Percentiles rank a stretch among this genome's conserved stretches.
phyloP scores from a whole-genome alignment of 2,329 filamentous ascomycete genomes.

The Mycosphaerella arachidis region DNA sequence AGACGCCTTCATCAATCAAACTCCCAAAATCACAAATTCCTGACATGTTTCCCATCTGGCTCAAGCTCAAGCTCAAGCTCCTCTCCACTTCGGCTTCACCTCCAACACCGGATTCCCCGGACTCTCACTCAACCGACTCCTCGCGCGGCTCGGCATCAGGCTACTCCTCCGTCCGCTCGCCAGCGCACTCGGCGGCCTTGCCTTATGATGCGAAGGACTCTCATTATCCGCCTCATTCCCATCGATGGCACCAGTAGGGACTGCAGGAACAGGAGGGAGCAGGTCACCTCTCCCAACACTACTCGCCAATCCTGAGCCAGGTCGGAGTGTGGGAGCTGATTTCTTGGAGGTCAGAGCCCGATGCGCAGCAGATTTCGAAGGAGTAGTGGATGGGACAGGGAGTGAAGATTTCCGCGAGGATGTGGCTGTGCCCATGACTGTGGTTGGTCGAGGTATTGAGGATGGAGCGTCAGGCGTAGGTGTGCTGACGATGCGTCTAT shows the following conservation, averaged over 20 bases:
- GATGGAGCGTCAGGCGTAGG: slow-evolving; percentile 11
- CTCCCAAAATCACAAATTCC: too few species aligned
- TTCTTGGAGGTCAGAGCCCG: slow-evolving; percentile 12
- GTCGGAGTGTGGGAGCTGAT: slow-evolving; percentile 19
- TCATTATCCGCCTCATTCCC: slow-evolving; percentile 31
- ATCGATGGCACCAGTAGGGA: slow-evolving; percentile 13
- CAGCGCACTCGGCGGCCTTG: slow-evolving; percentile 17
- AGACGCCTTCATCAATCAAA: too few species aligned
- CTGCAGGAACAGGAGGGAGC: slow-evolving; percentile 13
- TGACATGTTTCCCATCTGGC: too few species aligned
- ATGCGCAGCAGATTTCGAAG: slow-evolving; percentile 5
- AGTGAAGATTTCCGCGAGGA: slow-evolving; percentile 22
- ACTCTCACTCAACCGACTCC: slow-evolving; percentile 15
- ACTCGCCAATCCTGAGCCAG: slow-evolving; percentile 12
- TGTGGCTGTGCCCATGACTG: slow-evolving; percentile 7
- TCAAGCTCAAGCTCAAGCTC: background rate
- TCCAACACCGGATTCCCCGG: slow-evolving; percentile 1
- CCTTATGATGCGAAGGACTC: slow-evolving; percentile 19
- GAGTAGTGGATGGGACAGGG: slow-evolving; percentile 17
- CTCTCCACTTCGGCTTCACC: slow-evolving; percentile 23
- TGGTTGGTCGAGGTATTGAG: slow-evolving; percentile 19
- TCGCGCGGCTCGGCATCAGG: slow-evolving; percentile 16
- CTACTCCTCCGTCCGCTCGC: slow-evolving; percentile 21
- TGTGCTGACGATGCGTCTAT: slow-evolving; percentile 10
- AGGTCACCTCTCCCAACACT: slow-evolving; percentile 23